phyloP scores from a whole-genome alignment of 2,329 filamentous ascomycete genomes.

The Zelopaecilomyces penicillatus region DNA sequence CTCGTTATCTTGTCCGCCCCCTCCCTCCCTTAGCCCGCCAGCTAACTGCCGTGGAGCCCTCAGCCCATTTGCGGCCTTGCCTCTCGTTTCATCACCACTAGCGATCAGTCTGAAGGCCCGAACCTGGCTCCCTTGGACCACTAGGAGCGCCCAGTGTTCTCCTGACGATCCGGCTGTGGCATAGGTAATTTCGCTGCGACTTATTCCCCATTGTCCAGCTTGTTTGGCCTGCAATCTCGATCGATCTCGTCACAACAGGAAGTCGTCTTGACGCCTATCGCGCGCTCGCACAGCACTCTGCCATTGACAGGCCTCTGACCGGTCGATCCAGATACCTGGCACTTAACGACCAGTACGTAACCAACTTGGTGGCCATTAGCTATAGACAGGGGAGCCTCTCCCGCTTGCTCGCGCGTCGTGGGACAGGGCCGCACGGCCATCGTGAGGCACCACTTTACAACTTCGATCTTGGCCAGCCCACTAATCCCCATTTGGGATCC shows the following conservation, averaged over 20 bases:
- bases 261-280: too few relatives aligned
- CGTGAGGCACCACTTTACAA: slow-evolving; percentile 24
- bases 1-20: slow-evolving; percentile 12
- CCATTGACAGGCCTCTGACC: background rate
- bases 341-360: background rate
- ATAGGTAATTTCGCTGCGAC: background rate
- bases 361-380: slow-evolving; percentile 8
- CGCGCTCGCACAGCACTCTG: background rate
- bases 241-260: background rate
- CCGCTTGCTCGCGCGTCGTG: slow-evolving; percentile 15
- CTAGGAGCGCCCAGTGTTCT: background rate
- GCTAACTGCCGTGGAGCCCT: slow-evolving; percentile 1
- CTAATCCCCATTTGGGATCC: slow-evolving; percentile 25
- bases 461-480: slow-evolving; percentile 24
- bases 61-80: background rate
- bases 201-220: background rate
- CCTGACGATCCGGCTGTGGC: slow-evolving; percentile 12
- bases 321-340: background rate
- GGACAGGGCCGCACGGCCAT: slow-evolving; percentile 24
- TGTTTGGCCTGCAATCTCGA: background rate
- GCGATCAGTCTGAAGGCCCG: background rate
- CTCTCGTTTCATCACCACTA: slow-evolving; percentile 1
- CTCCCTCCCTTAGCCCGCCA: slow-evolving; percentile 1
- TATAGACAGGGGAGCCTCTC: slow-evolving; percentile 17
- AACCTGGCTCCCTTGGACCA: background rate